phyloP scores from a whole-genome alignment of 2,329 filamentous ascomycete species.

The Arachnomyces sp. region DNA sequence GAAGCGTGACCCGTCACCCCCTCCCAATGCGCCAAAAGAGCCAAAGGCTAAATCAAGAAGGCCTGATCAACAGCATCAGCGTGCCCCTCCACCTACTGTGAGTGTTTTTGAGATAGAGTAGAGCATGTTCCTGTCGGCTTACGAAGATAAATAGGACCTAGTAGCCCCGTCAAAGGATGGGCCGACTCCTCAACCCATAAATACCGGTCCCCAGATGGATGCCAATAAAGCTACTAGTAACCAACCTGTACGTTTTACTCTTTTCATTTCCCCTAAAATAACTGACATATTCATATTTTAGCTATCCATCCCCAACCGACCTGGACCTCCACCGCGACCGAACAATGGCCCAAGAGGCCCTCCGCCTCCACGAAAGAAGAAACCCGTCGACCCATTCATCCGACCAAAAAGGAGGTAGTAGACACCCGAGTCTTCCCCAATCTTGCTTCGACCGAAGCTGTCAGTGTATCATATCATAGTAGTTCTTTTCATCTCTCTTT shows the following conservation, averaged over 20 bases:
- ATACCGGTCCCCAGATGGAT: slow-evolving; percentile 11
- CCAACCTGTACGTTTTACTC: slow-evolving; percentile 1
- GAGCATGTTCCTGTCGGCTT: too few relatives aligned
- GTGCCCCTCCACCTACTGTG: slow-evolving; percentile 16
- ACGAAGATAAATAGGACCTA: slow-evolving; percentile 24
- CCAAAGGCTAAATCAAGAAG: slow-evolving; percentile 14
- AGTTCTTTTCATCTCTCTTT: neutral
- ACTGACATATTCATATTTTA: too few relatives aligned
- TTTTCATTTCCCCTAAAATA: too few relatives aligned
- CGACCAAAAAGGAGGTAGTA: slow-evolving; percentile 28
- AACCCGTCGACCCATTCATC: slow-evolving; percentile 34
- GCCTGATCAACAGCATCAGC: slow-evolving; percentile 13
- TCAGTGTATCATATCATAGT: too few relatives aligned
- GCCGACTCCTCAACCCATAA: slow-evolving; percentile 22
- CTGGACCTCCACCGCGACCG: slow-evolving; percentile 7
- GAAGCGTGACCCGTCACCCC: slow-evolving; percentile 15
- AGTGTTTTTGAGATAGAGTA: slow-evolving; percentile 10
- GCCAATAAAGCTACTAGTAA: slow-evolving; percentile 5
- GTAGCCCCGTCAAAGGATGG: slow-evolving; percentile 33
- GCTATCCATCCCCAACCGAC: too few relatives aligned
- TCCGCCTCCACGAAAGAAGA: slow-evolving; percentile 30
- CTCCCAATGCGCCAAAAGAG: slow-evolving; percentile 17
- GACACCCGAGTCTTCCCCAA: neutral
- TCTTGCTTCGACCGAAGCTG: too few relatives aligned
- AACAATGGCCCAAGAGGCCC: slow-evolving; percentile 19